phyloP scores from a whole-genome alignment of 2,329 filamentous ascomycete genomes.

The Byssochlamys sp. region DNA sequence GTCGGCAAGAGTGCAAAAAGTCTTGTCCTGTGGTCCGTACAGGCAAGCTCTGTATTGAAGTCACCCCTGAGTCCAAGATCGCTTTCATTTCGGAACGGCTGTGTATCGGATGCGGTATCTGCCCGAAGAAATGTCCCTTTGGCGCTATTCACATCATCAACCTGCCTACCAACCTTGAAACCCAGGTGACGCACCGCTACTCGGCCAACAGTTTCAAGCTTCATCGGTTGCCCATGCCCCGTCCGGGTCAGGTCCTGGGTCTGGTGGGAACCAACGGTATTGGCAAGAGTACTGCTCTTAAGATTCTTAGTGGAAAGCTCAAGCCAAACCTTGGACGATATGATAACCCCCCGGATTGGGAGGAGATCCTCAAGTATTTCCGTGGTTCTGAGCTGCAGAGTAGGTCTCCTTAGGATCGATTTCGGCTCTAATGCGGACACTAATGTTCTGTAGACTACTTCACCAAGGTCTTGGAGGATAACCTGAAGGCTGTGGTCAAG shows the following conservation, averaged over 20 bases:
- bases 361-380: slow-evolving; percentile 97
- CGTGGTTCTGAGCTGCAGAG: slow-evolving; percentile 94
- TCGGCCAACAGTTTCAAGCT: slow-evolving; percentile 99
- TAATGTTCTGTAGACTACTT: slow-evolving; percentile 66
- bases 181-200: slow-evolving; percentile 94
- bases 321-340: slow-evolving; percentile 94
- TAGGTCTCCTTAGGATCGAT: slow-evolving; percentile 40
- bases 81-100: slow-evolving; percentile 95
- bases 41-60: slow-evolving; percentile 96
- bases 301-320: slow-evolving; percentile 95
- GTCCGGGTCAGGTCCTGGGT: slow-evolving; percentile 88
- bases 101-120: slow-evolving; percentile 98
- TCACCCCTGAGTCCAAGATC: slow-evolving; percentile 75
- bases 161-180: slow-evolving; percentile 96
- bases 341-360: slow-evolving; percentile 96
- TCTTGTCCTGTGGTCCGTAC: slow-evolving; percentile 94
- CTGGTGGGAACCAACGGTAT: slow-evolving; percentile 99
- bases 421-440: slow-evolving; percentile 1
- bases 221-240: slow-evolving; percentile 88
- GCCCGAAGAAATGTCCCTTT: slow-evolving; percentile 98
- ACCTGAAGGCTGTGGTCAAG: slow-evolving; percentile 96
- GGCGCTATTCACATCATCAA: slow-evolving; percentile 99
- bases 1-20: slow-evolving; percentile 97
- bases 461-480: slow-evolving; percentile 92
- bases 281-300: slow-evolving; percentile 97